Conservation (phyloP, 768 basidiomycete genomes). For the Coprinellus micaceus region DNA sequence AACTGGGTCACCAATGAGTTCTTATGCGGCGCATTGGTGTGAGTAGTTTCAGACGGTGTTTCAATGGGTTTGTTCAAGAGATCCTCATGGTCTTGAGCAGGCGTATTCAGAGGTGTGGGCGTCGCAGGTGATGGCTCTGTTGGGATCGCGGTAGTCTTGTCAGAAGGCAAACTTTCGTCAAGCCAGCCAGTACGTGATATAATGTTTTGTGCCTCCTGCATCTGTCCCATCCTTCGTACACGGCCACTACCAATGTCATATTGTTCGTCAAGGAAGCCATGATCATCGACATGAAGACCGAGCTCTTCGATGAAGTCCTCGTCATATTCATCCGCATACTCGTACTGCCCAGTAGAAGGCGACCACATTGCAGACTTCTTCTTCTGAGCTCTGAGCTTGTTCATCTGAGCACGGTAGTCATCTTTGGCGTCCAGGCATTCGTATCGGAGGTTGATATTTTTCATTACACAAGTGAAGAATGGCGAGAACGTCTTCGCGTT, state of each 20-base stretch:
- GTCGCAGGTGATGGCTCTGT: too few relatives aligned
- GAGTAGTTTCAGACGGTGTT: too few relatives aligned
- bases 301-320: neutral
- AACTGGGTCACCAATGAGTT: neutral
- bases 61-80: too few relatives aligned
- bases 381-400: neutral
- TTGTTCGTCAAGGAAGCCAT: neutral
- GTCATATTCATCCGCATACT: neutral
- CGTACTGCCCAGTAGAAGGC: neutral
- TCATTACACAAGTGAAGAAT: neutral
- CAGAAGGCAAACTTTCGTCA: too few relatives aligned
- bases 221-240: neutral
- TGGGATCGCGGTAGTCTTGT: neutral
- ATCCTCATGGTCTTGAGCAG: too few relatives aligned
- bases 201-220: neutral
- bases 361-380: neutral
- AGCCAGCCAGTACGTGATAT: neutral
- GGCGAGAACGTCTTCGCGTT: neutral
- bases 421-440: conserved; percentile 29
- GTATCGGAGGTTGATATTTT: conserved; percentile 21
- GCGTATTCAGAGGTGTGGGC: too few relatives aligned
- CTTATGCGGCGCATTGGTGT: too few relatives aligned
- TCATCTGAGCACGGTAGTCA: conserved; percentile 20
- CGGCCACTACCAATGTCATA: neutral
- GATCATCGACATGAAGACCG: neutral